phyloP scores from a whole-genome alignment of 2,329 filamentous ascomycete species.

The Fusarium nisikadoi region DNA sequence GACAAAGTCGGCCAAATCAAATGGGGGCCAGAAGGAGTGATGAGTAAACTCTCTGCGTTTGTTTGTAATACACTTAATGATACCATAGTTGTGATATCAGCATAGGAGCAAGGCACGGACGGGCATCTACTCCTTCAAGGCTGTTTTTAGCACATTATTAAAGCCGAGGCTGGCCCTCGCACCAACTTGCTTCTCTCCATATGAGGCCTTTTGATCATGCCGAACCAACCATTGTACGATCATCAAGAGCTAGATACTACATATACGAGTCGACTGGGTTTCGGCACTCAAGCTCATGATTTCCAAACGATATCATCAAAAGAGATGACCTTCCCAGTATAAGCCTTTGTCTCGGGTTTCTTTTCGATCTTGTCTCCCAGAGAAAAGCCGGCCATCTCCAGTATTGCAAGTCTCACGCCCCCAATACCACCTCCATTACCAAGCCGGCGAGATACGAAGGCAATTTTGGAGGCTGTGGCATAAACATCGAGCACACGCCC shows the following conservation, averaged over 20 bases:
- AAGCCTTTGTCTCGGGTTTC: conserved; percentile 50
- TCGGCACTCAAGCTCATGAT: conserved; percentile 16
- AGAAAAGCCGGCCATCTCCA: conserved; percentile 55
- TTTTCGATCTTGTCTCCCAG: conserved; percentile 47
- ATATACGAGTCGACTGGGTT: neutral
- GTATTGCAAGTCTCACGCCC: conserved; percentile 52
- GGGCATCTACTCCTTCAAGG: neutral
- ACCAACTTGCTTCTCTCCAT: neutral
- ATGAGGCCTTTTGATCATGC: neutral
- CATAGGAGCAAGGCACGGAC: neutral
- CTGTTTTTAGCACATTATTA: conserved; percentile 5
- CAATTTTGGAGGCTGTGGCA: conserved; percentile 53
- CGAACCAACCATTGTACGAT: neutral
- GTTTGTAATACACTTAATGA: conserved; percentile 3
- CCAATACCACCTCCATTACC: conserved; percentile 53
- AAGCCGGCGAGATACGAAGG: conserved; percentile 40
- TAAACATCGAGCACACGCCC: conserved; percentile 48
- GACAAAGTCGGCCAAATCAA: conserved; percentile 45
- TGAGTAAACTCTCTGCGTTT: neutral
- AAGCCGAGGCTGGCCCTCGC: conserved; percentile 2
- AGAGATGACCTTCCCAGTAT: conserved; percentile 51
- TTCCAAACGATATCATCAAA: conserved; percentile 55
- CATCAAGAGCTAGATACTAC: too few relatives aligned
- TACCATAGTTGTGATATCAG: conserved; percentile 11
- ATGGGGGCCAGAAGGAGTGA: conserved; percentile 29